A percentile compares a stretch with the other conserved stretches of the same genome.
Conservation (phyloP, 768 basidiomycete genomes). For the Russula sp. region DNA sequence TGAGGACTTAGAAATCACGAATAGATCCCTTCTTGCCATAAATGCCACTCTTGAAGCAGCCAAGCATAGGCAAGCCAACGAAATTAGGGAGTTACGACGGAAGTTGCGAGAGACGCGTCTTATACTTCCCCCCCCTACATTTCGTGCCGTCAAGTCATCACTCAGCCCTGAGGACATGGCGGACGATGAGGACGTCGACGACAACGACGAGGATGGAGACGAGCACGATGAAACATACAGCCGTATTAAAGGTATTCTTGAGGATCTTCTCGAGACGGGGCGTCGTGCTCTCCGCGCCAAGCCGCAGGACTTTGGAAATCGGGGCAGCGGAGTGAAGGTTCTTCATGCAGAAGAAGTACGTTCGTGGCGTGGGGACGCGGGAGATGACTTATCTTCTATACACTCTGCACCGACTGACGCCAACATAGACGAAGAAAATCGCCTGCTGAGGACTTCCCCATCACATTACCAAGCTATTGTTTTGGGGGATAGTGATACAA, state of each 20-base stretch:
- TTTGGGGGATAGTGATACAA: conserved; percentile 17
- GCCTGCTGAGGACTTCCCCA: conserved; percentile 15
- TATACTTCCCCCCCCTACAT: conserved; percentile 62
- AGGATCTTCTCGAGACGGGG: conserved; percentile 51
- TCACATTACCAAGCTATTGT: conserved; percentile 23
- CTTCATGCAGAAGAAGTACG: conserved; percentile 66
- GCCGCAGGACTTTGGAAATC: conserved; percentile 41
- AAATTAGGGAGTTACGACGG: conserved; percentile 78
- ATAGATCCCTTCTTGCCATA: conserved; percentile 77
- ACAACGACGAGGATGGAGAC: conserved; percentile 32
- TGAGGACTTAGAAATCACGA: conserved; percentile 87
- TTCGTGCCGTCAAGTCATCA: conserved; percentile 47
- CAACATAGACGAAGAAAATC: conserved; percentile 19
- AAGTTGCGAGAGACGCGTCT: conserved; percentile 78
- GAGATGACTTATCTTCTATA: conserved; percentile 14
- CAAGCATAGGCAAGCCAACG: conserved; percentile 73
- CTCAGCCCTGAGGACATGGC: conserved; percentile 36
- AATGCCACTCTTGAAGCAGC: conserved; percentile 75
- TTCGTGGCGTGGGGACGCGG: conserved; percentile 38
- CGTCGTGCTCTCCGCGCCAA: conserved; percentile 54
- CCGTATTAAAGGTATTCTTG: conserved; percentile 57
- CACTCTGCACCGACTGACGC: conserved; percentile 17
- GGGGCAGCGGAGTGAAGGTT: conserved; percentile 50
- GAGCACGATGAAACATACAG: conserved; percentile 51
- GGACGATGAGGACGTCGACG: conserved; percentile 32